phyloP scores from a whole-genome alignment of 176 grass and related monocot species.

The Oryza glumipatula region DNA sequence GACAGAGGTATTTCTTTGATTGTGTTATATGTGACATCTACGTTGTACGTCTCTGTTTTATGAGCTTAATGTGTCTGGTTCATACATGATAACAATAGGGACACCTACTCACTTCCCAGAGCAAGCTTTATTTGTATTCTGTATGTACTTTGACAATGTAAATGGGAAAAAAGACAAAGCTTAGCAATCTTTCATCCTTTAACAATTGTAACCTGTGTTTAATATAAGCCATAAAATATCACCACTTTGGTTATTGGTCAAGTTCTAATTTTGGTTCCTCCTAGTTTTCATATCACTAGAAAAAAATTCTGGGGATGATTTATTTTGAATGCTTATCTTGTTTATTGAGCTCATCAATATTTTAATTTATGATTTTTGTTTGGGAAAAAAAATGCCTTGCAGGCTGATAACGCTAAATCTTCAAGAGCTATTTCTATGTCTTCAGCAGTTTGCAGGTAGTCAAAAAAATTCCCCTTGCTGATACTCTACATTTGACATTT shows the following conservation, averaged over 20 bases:
- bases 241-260: slow-evolving; percentile 17
- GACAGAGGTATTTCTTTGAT: neutral
- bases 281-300: slow-evolving; percentile 10
- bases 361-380: slow-evolving; percentile 15
- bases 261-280: slow-evolving; percentile 1
- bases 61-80: neutral
- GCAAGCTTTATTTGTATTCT: neutral
- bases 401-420: slow-evolving; percentile 43
- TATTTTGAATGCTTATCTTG: slow-evolving; percentile 22
- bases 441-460: slow-evolving; percentile 72
- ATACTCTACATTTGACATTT: neutral
- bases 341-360: neutral
- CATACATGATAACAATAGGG: neutral
- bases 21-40: neutral
- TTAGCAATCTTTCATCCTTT: neutral
- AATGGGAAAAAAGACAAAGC: neutral
- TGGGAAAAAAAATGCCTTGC: slow-evolving; percentile 11
- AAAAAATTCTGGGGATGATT: neutral
- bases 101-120: neutral
- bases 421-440: slow-evolving; percentile 50
- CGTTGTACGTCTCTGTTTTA: slow-evolving; percentile 13
- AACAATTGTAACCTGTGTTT: slow-evolving; percentile 11
- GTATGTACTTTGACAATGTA: slow-evolving; percentile 19
- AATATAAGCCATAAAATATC: slow-evolving; percentile 16
- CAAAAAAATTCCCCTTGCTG: slow-evolving; percentile 10